Base-by-base conservation (phyloP, 495 filamentous ascomycete species). In the Podospora conica region DNA sequence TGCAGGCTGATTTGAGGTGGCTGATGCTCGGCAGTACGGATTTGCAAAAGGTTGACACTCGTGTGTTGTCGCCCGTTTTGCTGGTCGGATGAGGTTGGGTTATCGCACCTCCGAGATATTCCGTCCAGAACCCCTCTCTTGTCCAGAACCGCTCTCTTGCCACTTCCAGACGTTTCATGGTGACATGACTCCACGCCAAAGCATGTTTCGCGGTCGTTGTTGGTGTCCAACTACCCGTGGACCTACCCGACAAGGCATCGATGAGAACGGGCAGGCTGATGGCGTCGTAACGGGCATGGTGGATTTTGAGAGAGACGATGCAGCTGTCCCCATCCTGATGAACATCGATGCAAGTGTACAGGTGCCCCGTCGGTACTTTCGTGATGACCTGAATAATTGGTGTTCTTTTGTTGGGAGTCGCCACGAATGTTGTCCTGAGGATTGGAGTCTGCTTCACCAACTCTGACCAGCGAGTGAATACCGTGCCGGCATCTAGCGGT, bases 211-310 rank as follows among this genome's bases (percentile, higher is more conserved):
- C n/a, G 12, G 60, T 31, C 2, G 6, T 10, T 40, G 18, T 54
- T 15, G 23, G 21, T 8, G 1, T 1, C 10, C 9, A 1, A 12
- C 23, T n/a, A 12, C n/a, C 55, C 21, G 11, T n/a, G 53, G 63
- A 66, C 4, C 78, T 59, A 3, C 66, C 57, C 3, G 61, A 11
- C 18, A 82, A 76, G 7, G 71, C 67, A 27, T 62, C 55, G 65
- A 76, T 66, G 18, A 94, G 82, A 10, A 78, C 65, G 3, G 83
- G 78, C 12, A 95, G 75, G 58, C 90, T 89, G 55, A 88, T 76
- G 1, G 88, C 90, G 76, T 96, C 91, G 68, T 92, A 95, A 6
- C 95, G 73, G 4, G 91, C 90, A 75, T 96, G 91, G 64, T 92
- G 86, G 11, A 91, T 83, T 9, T 79, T 81, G 3, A 91, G 69